Percentiles rank a stretch among this genome's conserved stretches.
phyloP scores from a whole-genome alignment of 176 grass and related monocot species.

The Musa itinerans region DNA sequence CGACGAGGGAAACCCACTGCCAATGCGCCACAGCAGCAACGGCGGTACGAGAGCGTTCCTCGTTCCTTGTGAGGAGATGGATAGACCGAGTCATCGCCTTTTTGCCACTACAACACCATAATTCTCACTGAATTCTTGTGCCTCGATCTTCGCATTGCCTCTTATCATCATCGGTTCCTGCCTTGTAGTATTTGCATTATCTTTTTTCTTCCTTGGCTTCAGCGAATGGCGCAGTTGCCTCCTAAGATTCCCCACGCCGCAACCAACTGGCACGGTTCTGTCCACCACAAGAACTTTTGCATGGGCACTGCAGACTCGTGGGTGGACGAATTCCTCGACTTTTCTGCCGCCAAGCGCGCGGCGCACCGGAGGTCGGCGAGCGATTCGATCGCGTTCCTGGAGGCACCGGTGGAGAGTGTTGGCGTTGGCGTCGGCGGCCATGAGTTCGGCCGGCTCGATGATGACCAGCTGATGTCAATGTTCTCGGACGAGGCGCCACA shows the following conservation, averaged over 20 bases:
- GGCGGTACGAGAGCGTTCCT: too few species aligned
- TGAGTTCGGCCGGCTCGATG: conserved; percentile 79
- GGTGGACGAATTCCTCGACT: conserved; percentile 73
- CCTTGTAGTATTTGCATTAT: too few species aligned
- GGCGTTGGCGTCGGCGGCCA: background rate
- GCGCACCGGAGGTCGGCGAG: conserved; percentile 48
- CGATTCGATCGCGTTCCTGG: conserved; percentile 61
- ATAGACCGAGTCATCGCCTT: too few species aligned
- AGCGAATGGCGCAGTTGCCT: conserved; percentile 70
- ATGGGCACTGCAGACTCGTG: conserved; percentile 34
- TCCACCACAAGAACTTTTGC: conserved; percentile 34
- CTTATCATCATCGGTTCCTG: too few species aligned
- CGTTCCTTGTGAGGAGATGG: too few species aligned
- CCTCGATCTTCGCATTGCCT: too few species aligned
- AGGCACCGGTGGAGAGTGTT: conserved; percentile 21
- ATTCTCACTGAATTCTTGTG: too few species aligned
- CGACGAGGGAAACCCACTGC: too few species aligned
- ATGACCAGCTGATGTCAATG: conserved; percentile 75
- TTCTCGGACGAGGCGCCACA: conserved; percentile 49
- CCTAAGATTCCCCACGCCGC: conserved; percentile 55
- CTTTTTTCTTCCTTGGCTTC: background rate
- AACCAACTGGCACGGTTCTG: conserved; percentile 39
- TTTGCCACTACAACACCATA: too few species aligned
- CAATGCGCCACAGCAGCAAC: too few species aligned
- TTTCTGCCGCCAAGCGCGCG: conserved; percentile 54